phyloP scores from a whole-genome alignment of 1,139 yeast species.

The Yamadazyma epiphylla region DNA sequence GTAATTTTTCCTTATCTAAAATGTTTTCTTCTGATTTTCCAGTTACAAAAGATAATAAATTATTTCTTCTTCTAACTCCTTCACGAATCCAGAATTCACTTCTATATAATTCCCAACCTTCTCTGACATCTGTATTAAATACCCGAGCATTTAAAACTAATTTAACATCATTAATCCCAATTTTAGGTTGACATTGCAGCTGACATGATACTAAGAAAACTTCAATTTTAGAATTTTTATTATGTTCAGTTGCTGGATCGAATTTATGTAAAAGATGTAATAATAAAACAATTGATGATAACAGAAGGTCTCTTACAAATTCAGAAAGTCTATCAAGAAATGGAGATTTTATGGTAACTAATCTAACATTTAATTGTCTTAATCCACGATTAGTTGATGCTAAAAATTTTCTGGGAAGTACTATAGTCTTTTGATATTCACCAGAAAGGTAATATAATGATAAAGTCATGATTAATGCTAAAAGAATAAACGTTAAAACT shows the following conservation, averaged over 20 bases:
- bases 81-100: conserved; percentile 93
- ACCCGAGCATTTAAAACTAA: conserved; percentile 76
- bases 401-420: conserved; percentile 73
- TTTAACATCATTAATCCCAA: conserved; percentile 54
- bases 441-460: conserved; percentile 83
- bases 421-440: conserved; percentile 81
- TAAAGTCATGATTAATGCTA: conserved; percentile 68
- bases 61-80: conserved; percentile 61
- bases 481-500: conserved; percentile 55
- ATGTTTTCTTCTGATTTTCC: conserved; percentile 10
- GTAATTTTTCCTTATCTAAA: conserved; percentile 21
- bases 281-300: conserved; percentile 27
- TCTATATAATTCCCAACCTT: conserved; percentile 92
- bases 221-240: conserved; percentile 35
- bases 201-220: conserved; percentile 40
- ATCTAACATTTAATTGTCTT: conserved; percentile 72
- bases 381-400: conserved; percentile 83
- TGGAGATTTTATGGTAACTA: conserved; percentile 67
- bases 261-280: conserved; percentile 28
- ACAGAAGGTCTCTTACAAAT: conserved; percentile 33
- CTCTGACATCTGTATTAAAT: conserved; percentile 78
- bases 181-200: conserved; percentile 45
- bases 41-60: conserved; percentile 33
- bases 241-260: conserved; percentile 31
- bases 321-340: conserved; percentile 52